Evolutionary conservation across 352 stramenopile genomes (phyloP), one percentile per base, ranked within the genome.

Genomic region (Achlya hypogyna): DNA sequence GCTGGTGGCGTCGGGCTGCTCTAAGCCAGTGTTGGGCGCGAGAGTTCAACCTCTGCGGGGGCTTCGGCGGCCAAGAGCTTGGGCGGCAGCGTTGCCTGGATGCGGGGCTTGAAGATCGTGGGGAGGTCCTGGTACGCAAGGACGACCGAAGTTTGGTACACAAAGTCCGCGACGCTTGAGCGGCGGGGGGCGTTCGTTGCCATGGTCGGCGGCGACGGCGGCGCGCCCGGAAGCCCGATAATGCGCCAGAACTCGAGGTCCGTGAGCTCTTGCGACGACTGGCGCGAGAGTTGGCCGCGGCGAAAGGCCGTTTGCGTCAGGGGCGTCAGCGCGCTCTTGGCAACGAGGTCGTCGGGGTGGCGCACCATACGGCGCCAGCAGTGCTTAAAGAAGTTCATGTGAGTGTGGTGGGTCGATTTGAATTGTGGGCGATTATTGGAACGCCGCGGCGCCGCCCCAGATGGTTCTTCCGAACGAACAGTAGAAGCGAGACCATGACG

Each of bases 251-350:
- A 56, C 31, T 56, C 49, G 31, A 35, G 12, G 31, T 56, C 49
- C 49, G 49, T 27, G 49, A 56, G 49, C 31, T 56, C 49, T 10
- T 27, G 25, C 31, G 49, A 56, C 25, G 49, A 31, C 31, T 35
- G 14, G 25, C 49, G 49, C 31, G 49, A 12, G 49, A 56, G 49
- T 10, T 56, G 49, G 31, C 31, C 25, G 31, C 49, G 49, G 25
- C 31, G 49, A 10, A 56, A n/a, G 31, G 49, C 49, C 31, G 49
- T 56, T 20, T 56, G 49, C 25, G 49, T 56, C 10, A 56, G 49
- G 10, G 49, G 49, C 49, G 49, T 56, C 10, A 56, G 31, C 25
- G 49, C 49, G 31, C 49, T 56, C 49, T 56, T 56, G 49, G 49
- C 25, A 8, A 56, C 49, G 25, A 56, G 20, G 12, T 56, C 49